These are phyloP conservation scores for Reticulascus tulasneorum DNA, from an alignment of 2,329 filamentous ascomycete species.

Conservation along the genomic window DNA sequence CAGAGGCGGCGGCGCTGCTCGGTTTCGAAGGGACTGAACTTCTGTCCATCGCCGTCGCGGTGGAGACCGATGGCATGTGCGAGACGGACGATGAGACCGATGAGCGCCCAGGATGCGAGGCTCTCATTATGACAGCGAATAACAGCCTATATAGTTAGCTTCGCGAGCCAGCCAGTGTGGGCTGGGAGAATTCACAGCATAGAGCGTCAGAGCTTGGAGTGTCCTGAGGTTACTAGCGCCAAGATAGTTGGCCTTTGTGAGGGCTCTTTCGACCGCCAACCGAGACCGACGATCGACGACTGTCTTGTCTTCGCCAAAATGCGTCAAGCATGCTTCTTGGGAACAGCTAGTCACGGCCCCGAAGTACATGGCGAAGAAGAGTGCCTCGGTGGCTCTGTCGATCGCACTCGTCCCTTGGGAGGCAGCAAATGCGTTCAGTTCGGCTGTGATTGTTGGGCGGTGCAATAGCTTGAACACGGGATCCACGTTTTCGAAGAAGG, in stretches of 20 bases:
- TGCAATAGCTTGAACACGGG: slow-evolving; percentile 41
- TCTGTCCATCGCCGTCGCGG: slow-evolving; percentile 33
- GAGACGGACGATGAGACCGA: slow-evolving; percentile 36
- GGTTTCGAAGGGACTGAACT: slow-evolving; percentile 45
- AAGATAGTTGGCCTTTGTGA: slow-evolving; percentile 39
- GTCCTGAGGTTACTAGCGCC: slow-evolving; percentile 33
- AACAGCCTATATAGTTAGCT: slow-evolving; percentile 22
- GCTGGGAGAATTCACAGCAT: slow-evolving; percentile 23
- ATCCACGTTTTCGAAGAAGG: slow-evolving; percentile 37
- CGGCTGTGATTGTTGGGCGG: slow-evolving; percentile 30
- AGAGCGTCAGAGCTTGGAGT: slow-evolving; percentile 38
- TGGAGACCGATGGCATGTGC: slow-evolving; percentile 39
- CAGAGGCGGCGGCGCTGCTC: slow-evolving; percentile 59
- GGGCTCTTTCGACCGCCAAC: slow-evolving; percentile 30
- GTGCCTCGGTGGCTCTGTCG: slow-evolving; percentile 24
- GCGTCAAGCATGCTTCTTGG: slow-evolving; percentile 23
- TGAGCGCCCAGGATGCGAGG: slow-evolving; percentile 37
- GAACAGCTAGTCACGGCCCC: slow-evolving; percentile 31
- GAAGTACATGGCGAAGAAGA: slow-evolving; percentile 41
- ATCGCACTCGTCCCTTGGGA: slow-evolving; percentile 17
- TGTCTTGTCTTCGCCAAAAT: slow-evolving; percentile 29
- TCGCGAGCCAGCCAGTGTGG: no score
- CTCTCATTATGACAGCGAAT: slow-evolving; percentile 32
- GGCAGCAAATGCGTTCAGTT: slow-evolving; percentile 22
- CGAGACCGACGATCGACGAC: slow-evolving; percentile 27